Conservation (phyloP, 345 rosid species). For the Hibiscus syriacus region DNA sequence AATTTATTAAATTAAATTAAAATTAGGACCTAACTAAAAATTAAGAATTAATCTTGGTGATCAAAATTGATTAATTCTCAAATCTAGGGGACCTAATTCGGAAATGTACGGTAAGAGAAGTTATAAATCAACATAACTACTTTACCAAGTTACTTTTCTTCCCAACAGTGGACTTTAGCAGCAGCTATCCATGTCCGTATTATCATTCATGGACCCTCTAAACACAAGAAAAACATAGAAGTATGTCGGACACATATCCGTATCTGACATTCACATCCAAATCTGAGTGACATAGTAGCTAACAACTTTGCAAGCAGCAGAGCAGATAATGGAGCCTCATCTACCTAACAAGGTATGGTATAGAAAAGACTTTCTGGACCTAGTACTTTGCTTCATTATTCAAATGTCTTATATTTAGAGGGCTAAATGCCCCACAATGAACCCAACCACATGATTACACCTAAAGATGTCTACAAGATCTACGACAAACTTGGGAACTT, state of each 20-base stretch:
- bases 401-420: background rate
- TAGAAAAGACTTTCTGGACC: background rate
- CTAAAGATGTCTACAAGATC: background rate
- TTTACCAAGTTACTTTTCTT: background rate
- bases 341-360: background rate
- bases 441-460: background rate
- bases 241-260: background rate
- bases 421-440: constrained; percentile 1
- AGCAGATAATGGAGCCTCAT: background rate
- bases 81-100: too few species aligned
- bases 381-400: background rate
- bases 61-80: too few species aligned
- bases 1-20: too few species aligned
- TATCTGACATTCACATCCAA: background rate
- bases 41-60: too few species aligned
- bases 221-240: background rate
- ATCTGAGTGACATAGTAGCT: background rate
- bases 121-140: background rate
- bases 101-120: background rate
- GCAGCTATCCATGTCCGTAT: background rate
- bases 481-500: background rate
- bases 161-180: background rate
- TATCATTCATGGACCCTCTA: too few species aligned
- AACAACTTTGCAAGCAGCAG: background rate
- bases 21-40: too few species aligned